phyloP scores from a whole-genome alignment of 2,329 filamentous ascomycete species.

The Colletotrichum echinochloae region DNA sequence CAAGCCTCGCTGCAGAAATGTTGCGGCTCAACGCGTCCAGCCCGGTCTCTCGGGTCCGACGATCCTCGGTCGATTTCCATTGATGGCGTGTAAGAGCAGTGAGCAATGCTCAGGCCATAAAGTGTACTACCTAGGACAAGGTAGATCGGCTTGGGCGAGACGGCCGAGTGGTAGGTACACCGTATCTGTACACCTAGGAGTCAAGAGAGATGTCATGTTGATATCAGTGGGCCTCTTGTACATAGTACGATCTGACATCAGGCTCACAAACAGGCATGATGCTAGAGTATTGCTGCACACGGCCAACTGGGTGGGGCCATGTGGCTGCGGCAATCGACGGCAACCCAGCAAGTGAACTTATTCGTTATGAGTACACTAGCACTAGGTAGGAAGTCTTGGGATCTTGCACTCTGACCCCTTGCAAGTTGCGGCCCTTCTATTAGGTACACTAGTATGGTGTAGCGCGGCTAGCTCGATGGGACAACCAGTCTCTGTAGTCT shows the following conservation, averaged over 20 bases:
- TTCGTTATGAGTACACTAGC: constrained; percentile 3
- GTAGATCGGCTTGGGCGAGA: constrained; percentile 14
- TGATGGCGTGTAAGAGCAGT: constrained; percentile 16
- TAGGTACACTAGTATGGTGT: too few relatives aligned
- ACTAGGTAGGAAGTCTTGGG: constrained; percentile 4
- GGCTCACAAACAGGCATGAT: constrained; percentile 30
- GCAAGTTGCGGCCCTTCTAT: constrained; percentile 22
- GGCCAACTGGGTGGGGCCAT: constrained; percentile 24
- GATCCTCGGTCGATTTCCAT: constrained; percentile 21
- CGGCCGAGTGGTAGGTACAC: constrained; percentile 11
- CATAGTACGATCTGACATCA: constrained; percentile 35
- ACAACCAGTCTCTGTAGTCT: constrained; percentile 26
- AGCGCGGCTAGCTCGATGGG: constrained; percentile 22
- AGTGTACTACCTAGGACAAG: constrained; percentile 26
- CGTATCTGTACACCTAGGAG: background rate
- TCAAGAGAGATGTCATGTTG: constrained; percentile 35
- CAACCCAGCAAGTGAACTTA: constrained; percentile 1
- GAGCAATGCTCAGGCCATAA: constrained; percentile 36
- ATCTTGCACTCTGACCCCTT: constrained; percentile 24
- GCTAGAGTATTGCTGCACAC: constrained; percentile 16
- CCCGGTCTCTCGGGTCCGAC: constrained; percentile 26
- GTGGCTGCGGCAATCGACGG: constrained; percentile 35
- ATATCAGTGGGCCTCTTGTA: constrained; percentile 36
- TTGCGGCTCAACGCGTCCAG: constrained; percentile 13
- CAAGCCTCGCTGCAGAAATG: background rate